Evolutionary conservation across 2,329 filamentous ascomycete species (phyloP).

Genomic region (Graphilbum fragrans): DNA sequence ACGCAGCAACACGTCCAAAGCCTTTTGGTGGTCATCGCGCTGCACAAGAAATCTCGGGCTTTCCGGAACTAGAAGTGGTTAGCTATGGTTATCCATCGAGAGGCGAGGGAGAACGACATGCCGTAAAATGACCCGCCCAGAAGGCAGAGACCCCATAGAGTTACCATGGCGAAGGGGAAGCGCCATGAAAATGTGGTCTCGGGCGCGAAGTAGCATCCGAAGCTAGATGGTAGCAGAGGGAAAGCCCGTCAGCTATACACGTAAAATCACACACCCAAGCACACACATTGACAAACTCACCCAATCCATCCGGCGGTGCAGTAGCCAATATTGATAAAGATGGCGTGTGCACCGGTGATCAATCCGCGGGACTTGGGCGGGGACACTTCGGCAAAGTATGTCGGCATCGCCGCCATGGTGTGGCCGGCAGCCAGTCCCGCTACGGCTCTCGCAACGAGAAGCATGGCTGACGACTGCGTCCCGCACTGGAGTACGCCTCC

Average conservation of each 20-base stretch:
- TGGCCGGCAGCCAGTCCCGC: background rate
- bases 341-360: slow-evolving; percentile 3
- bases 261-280: too few relatives aligned
- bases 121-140: slow-evolving; percentile 1
- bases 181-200: slow-evolving; percentile 2
- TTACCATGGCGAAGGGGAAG: slow-evolving; percentile 1
- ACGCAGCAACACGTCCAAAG: background rate
- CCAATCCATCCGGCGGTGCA: slow-evolving; percentile 2
- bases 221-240: background rate
- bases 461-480: background rate
- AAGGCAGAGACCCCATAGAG: background rate
- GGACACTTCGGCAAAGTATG: background rate
- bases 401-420: slow-evolving; percentile 1
- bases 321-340: slow-evolving; percentile 6
- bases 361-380: slow-evolving; percentile 3
- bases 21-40: slow-evolving; percentile 1
- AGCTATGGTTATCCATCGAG: background rate
- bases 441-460: background rate
- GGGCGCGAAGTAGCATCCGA: slow-evolving; percentile 2
- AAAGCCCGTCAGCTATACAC: background rate
- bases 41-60: slow-evolving; percentile 2
- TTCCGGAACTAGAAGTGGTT: background rate
- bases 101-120: background rate
- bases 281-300: background rate
- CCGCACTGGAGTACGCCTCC: slow-evolving; percentile 1